phyloP scores from a whole-genome alignment of 169 alveolate genomes.

The Cryptosporidium muris region DNA sequence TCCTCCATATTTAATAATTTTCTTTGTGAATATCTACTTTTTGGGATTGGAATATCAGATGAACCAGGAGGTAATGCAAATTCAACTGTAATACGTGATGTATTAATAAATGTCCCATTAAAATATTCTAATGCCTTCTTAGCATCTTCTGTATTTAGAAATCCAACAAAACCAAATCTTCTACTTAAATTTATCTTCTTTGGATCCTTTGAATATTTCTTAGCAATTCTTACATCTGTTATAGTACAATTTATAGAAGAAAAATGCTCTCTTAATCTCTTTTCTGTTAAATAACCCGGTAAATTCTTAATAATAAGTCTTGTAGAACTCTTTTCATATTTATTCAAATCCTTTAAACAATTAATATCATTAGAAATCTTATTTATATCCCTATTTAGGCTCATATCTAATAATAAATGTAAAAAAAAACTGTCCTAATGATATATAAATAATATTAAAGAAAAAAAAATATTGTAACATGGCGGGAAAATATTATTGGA shows the following conservation, averaged over 20 bases:
- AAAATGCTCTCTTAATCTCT: slow-evolving; percentile 80
- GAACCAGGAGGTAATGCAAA: slow-evolving; percentile 86
- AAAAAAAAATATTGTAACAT: neutral
- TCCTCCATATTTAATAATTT: slow-evolving; percentile 68
- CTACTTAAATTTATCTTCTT: slow-evolving; percentile 72
- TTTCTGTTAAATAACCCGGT: slow-evolving; percentile 80
- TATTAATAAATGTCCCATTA: slow-evolving; percentile 85
- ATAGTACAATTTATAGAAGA: slow-evolving; percentile 76
- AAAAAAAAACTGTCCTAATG: too few relatives aligned
- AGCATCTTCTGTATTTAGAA: slow-evolving; percentile 82
- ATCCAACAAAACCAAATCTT: slow-evolving; percentile 88
- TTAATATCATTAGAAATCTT: too few relatives aligned
- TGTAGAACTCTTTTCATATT: slow-evolving; percentile 36
- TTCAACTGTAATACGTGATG: slow-evolving; percentile 85
- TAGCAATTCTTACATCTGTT: slow-evolving; percentile 83
- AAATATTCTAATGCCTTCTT: slow-evolving; percentile 82
- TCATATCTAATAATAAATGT: too few relatives aligned
- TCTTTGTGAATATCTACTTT: slow-evolving; percentile 78
- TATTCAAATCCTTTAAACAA: neutral
- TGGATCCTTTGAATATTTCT: slow-evolving; percentile 69
- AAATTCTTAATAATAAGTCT: slow-evolving; percentile 82
- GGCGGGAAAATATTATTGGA: neutral
- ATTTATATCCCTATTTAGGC: too few relatives aligned
- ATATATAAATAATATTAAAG: neutral
- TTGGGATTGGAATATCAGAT: slow-evolving; percentile 77